Base-by-base conservation (phyloP, 257 asterid genomes). In the Apocynum venetum region DNA sequence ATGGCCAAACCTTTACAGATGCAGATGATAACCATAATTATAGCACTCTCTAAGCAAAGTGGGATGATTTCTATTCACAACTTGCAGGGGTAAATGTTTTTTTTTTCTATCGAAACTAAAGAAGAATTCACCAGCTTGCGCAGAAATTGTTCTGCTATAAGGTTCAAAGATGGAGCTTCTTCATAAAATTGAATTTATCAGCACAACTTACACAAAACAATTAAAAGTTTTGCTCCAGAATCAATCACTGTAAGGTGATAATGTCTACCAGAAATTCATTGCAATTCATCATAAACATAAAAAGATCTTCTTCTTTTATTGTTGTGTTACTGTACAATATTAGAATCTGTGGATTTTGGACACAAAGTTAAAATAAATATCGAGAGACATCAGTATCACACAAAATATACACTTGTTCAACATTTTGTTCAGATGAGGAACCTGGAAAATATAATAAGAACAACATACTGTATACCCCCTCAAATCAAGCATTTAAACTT, bases 281-380 rank as follows among this genome's bases (percentile, higher is more conserved):
- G 36, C 48, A 44, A 55, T 4, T 67, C 14, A 53, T 11, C 17
- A 20, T 7, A 53, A 4, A 25, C 70, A 56, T 52, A 12, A 19
- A 2, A 38, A 67, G n/a, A 1, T 40, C 17, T 44, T 88, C 17
- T 44, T 88, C 12, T n/a, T 36, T 8, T 40, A 19, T 61, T 51
- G 41, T 55, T n/a, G 19, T 31, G 53, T 41, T 14, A 52, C 53
- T 40, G 38, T 31, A 46, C 71, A 25, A 53, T 20, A 8, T 31
- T 13, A 47, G 36, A 55, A 77, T 55, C 49, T 48, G 19, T 35
- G 61, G 38, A 57, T 61, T 61, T 61, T 61, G 66, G 66, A 61
- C 68, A 31, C 19, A 4, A 6, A 61, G 68, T 61, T 31, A 1
- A 1, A 31, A 61, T 31, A 61, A 35, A 61, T 61, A 61, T 61